Evolutionary conservation across 371 early-diverging fungal genomes (phyloP).

Genomic region (Apophysomyces ossiformis): DNA sequence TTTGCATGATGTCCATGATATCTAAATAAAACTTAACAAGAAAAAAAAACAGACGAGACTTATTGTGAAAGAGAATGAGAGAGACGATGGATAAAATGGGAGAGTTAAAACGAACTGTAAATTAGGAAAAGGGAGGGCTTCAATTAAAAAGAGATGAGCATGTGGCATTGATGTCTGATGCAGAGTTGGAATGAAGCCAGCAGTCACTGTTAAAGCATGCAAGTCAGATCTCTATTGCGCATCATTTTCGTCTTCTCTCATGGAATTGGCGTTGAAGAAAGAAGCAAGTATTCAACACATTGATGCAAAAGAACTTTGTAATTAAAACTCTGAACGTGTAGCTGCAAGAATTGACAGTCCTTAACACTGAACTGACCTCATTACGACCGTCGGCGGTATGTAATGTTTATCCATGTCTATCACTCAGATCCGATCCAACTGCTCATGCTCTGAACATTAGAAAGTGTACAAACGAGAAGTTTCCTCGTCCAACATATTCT

Average conservation of each 20-base stretch:
- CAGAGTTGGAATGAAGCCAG: neutral
- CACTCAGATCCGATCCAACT: neutral
- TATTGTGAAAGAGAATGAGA: too few species aligned
- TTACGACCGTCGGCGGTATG: slow-evolving; percentile 17
- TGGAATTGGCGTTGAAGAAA: neutral
- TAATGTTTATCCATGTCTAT: neutral
- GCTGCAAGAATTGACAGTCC: slow-evolving; percentile 21
- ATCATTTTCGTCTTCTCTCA: neutral
- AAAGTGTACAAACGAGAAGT: slow-evolving; percentile 19
- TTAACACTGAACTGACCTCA: slow-evolving; percentile 14
- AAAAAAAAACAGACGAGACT: neutral
- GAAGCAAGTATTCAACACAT: neutral
- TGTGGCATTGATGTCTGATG: too few species aligned
- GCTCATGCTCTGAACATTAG: neutral
- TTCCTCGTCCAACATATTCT: slow-evolving; percentile 20
- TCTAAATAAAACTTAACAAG: neutral
- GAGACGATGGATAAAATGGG: too few species aligned
- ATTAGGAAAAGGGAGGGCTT: too few species aligned
- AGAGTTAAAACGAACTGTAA: too few species aligned
- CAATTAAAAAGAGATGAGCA: too few species aligned
- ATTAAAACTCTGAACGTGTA: neutral
- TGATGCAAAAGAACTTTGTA: too few species aligned
- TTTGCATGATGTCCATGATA: slow-evolving; percentile 1
- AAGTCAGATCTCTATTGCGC: neutral
- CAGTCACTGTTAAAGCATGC: slow-evolving; percentile 1